Evolutionary conservation across 129 eudicot species (phyloP), one percentile per base, ranked within the genome.

Genomic region (Rutidosis leptorrhynchoides): DNA sequence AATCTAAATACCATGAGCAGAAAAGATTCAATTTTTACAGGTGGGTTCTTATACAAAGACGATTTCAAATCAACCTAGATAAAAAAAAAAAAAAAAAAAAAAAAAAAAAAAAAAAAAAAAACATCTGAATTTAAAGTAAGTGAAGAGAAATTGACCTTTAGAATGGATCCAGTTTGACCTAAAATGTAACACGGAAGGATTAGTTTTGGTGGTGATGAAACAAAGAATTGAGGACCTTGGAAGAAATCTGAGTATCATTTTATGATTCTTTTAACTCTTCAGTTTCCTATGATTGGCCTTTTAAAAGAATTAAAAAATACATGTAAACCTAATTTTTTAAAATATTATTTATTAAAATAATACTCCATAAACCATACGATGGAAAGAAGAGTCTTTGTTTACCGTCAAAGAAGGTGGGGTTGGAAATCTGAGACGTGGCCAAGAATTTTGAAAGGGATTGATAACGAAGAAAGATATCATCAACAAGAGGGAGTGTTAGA

Each of bases 161-260:
- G 32, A 22, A 24, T 43, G 64, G 21, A 30, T 43, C 5, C 29
- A 14, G 6, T 26, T 57, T 14, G 62, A 28, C 21, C 37, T 57
- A 57, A 57, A 45, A 29, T 12, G 42, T 59, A 59, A 29, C 2
- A 59, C n/a, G 23, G 65, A 59, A 59, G 24, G 65, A 59, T 59
- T 30, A 30, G 59, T 53, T 19, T 17, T 48, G 6, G 65, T 29
- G 23, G 65, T 59, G 23, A 60, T 60, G 65, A 60, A 60, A 30
- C 65, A 29, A 29, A 30, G 43, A 60, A 60, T n/a, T 30, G 45
- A 60, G n/a, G 65, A 43, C 17, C 17, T 59, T 27, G 42, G 64
- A 29, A 59, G 14, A 28, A n/a, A 60, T 60, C 65, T 60, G 27
- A 32, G 17, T 30, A 60, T n/a, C 65, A 60, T 60, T 24, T 48